phyloP scores from a whole-genome alignment of 2,329 filamentous ascomycete genomes.

The Coniella lustricola region DNA sequence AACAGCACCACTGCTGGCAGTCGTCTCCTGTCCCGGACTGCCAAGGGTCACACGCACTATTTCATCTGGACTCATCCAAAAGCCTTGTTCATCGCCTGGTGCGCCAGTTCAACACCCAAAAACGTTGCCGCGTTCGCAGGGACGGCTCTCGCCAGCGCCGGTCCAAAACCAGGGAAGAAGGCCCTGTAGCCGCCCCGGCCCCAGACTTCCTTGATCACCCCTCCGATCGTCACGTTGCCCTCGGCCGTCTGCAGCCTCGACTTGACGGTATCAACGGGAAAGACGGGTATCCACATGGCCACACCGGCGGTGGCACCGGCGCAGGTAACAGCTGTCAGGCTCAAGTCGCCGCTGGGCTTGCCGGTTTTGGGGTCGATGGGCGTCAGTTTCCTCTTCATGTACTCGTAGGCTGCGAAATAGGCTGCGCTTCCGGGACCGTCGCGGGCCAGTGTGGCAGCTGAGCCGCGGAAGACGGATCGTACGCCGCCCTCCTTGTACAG shows the following conservation, averaged over 20 bases:
- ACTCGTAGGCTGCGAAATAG: constrained; percentile 97
- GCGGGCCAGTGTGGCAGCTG: constrained; percentile 81
- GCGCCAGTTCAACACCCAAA: constrained; percentile 74
- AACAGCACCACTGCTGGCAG: neutral
- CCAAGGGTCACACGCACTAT: neutral
- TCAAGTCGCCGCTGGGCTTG: constrained; percentile 68
- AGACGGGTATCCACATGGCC: constrained; percentile 99
- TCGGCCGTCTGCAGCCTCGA: constrained; percentile 86
- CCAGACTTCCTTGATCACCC: constrained; percentile 78
- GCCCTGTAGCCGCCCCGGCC: constrained; percentile 75
- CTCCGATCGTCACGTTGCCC: constrained; percentile 71
- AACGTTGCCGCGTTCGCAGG: constrained; percentile 97
- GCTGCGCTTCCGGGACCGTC: constrained; percentile 90
- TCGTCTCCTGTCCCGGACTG: neutral
- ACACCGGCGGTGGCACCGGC: constrained; percentile 88
- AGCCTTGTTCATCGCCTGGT: constrained; percentile 72
- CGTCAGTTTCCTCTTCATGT: constrained; percentile 81
- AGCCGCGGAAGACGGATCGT: constrained; percentile 86
- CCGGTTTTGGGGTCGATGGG: constrained; percentile 71
- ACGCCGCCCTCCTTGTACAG: constrained; percentile 88
- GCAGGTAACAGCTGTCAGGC: constrained; percentile 71
- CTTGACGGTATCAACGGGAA: constrained; percentile 97
- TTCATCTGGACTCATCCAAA: constrained; percentile 41
- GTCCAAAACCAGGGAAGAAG: constrained; percentile 95
- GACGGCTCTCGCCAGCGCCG: constrained; percentile 84